Base-by-base conservation (phyloP, 1,284 basidiomycete genomes). In the Ustilago esculenta region DNA sequence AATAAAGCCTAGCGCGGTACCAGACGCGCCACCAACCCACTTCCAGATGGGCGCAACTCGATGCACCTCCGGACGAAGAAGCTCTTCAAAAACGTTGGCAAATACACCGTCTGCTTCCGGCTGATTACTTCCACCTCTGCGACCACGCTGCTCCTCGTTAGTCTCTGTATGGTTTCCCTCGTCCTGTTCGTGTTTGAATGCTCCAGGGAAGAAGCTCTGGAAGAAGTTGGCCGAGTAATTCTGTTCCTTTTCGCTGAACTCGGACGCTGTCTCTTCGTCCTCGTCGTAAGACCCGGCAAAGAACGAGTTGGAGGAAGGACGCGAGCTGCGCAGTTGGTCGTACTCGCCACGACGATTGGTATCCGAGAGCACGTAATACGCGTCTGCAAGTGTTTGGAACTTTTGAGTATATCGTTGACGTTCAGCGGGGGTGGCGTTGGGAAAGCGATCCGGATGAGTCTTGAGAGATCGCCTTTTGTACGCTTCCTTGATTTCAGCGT, bases 341-440 rank as follows among this genome's bases (percentile, higher is more conserved):
- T 97, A 97, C 83, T 97, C 94, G 50, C 90, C 87, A 48, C 93
- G 86, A 36, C 88, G 85, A 15, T 69, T 75, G 2, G 88, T 83
- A 83, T 97, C 92, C 0, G 92, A 94, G 23, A 98, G 87, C 8
- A 96, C 91, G 82, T 94, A 98, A 84, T 97, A 97, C 10, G 94
- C 94, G 84, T 98, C 94, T 45, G 94, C 92, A 60, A 97, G 89
- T n/a, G 72, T 66, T 54, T 81, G 80, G 89, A 74, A 82, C 60
- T 72, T 81, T 71, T 70, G 81, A 45, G 74, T 83, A 47, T 73
- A 89, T 20, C 81, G 83, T 71, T 87, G 87, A 80, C 87, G 90
- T 83, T 95, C 90, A 9, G 85, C 85, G 7, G 87, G 84, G 1
- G 87, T 87, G 3, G 89, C 91, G 75, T 90, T 90, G n/a, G 85